These are phyloP conservation scores for Nectriaceae sp. DNA, from an alignment of 2,329 filamentous ascomycete genomes.

Conservation along the genomic window DNA sequence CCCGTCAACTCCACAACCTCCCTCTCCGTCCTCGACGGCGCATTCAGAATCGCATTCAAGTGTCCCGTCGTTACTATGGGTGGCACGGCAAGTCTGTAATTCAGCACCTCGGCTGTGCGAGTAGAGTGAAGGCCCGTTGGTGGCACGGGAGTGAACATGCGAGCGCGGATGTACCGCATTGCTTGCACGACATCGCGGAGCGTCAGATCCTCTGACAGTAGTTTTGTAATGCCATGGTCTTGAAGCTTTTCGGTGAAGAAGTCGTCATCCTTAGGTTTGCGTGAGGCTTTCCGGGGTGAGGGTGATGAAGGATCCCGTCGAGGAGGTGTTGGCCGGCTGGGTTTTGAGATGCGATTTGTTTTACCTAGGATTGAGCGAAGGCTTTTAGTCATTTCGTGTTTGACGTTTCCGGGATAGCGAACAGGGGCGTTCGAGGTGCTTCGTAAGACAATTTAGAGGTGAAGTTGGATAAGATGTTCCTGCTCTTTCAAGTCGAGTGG, in stretches of 20 bases:
- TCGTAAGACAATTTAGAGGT: too few relatives aligned
- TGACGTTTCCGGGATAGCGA: too few relatives aligned
- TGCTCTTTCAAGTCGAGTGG: too few relatives aligned
- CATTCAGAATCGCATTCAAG: constrained; percentile 62
- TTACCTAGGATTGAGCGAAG: constrained; percentile 42
- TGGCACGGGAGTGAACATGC: constrained; percentile 68
- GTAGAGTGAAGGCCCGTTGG: constrained; percentile 64
- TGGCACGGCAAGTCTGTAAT: constrained; percentile 60
- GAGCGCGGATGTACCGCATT: constrained; percentile 59
- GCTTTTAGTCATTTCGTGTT: constrained; percentile 31
- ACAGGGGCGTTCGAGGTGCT: too few relatives aligned
- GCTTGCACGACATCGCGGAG: constrained; percentile 66
- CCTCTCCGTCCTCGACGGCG: constrained; percentile 66
- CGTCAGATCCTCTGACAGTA: constrained; percentile 56
- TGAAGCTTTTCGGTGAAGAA: constrained; percentile 53
- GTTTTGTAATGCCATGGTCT: constrained; percentile 58
- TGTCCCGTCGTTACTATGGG: constrained; percentile 68
- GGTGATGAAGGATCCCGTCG: constrained; percentile 19
- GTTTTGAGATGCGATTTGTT: constrained; percentile 38
- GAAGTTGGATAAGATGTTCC: too few relatives aligned
- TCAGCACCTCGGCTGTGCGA: constrained; percentile 63
- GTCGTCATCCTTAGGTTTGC: constrained; percentile 26
- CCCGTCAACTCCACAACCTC: constrained; percentile 64
- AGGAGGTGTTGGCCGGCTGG: constrained; percentile 17
- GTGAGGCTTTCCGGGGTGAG: constrained; percentile 28